Percentiles rank a stretch among this genome's conserved stretches.
These are phyloP conservation scores for Cruciata laevipes DNA, from an alignment of 257 asterid genomes.

Conservation along the genomic window DNA sequence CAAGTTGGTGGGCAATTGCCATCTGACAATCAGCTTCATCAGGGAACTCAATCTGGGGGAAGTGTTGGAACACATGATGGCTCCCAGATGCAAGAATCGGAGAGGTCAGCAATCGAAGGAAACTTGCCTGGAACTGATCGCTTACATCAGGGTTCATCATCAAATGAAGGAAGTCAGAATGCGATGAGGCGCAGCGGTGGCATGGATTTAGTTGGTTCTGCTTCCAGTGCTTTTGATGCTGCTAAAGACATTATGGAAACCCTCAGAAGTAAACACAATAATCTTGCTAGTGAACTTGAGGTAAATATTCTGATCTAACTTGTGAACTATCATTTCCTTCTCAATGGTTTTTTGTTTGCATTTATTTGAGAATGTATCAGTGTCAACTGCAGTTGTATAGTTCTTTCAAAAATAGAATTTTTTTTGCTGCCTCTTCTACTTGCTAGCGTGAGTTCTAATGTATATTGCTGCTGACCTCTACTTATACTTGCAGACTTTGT, in stretches of 20 bases:
- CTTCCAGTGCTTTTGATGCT: slow-evolving; percentile 98
- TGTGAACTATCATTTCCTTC: background rate
- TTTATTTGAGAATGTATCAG: background rate
- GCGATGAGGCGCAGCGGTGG: slow-evolving; percentile 72
- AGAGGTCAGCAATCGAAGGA: slow-evolving; percentile 66
- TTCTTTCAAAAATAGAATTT: background rate
- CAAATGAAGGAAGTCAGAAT: slow-evolving; percentile 66
- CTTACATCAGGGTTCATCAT: slow-evolving; percentile 56
- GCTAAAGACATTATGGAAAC: slow-evolving; percentile 99
- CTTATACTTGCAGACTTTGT: slow-evolving; percentile 51
- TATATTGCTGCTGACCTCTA: background rate
- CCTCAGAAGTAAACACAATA: slow-evolving; percentile 85
- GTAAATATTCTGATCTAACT: slow-evolving; percentile 25
- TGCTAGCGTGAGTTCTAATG: background rate
- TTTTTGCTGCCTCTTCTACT: background rate
- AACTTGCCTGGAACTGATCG: slow-evolving; percentile 69
- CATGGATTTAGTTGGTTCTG: slow-evolving; percentile 76
- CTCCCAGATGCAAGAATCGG: slow-evolving; percentile 77
- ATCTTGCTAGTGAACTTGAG: slow-evolving; percentile 98
- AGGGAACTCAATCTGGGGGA: slow-evolving; percentile 63
- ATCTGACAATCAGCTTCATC: slow-evolving; percentile 74
- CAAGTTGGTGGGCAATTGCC: slow-evolving; percentile 60
- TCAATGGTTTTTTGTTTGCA: background rate
- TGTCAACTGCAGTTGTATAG: background rate
- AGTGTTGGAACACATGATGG: slow-evolving; percentile 74